These are phyloP conservation scores for Alloteropsis semialata DNA, from an alignment of 176 grass and related monocot species.

Conservation along the genomic window DNA sequence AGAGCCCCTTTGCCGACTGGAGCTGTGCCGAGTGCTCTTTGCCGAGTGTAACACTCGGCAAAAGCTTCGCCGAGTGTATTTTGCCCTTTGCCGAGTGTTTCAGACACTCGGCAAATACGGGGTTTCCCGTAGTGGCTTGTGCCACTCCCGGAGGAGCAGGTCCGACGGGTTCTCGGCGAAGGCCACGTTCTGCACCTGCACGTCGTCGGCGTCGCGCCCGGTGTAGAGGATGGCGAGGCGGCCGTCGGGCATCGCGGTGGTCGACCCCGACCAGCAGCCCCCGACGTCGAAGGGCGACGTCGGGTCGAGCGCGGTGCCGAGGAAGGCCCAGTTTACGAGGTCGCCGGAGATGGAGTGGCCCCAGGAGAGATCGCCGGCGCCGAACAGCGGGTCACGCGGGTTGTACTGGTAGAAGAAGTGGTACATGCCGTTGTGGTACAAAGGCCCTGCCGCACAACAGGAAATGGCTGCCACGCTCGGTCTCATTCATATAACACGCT, in stretches of 20 bases:
- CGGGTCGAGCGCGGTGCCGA: slow-evolving; percentile 48
- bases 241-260: slow-evolving; percentile 40
- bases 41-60: too few relatives aligned
- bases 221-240: slow-evolving; percentile 54
- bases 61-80: too few relatives aligned
- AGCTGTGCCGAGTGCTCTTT: too few relatives aligned
- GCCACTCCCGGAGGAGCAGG: slow-evolving; percentile 47
- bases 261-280: slow-evolving; percentile 63
- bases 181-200: slow-evolving; percentile 65
- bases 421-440: slow-evolving; percentile 68
- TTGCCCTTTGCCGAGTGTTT: too few relatives aligned
- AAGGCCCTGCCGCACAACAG: slow-evolving; percentile 35
- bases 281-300: slow-evolving; percentile 45
- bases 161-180: slow-evolving; percentile 54
- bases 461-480: background rate
- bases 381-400: slow-evolving; percentile 36
- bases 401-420: slow-evolving; percentile 89
- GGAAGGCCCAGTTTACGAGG: slow-evolving; percentile 68
- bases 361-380: slow-evolving; percentile 59
- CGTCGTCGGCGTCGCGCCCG: slow-evolving; percentile 6
- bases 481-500: background rate
- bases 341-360: slow-evolving; percentile 74
- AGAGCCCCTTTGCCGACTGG: too few relatives aligned
- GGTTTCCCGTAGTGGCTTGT: too few relatives aligned
- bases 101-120: too few relatives aligned